These are phyloP conservation scores for Ceratobasidium theobromae DNA, from an alignment of 1,284 basidiomycete genomes.

Conservation along the genomic window DNA sequence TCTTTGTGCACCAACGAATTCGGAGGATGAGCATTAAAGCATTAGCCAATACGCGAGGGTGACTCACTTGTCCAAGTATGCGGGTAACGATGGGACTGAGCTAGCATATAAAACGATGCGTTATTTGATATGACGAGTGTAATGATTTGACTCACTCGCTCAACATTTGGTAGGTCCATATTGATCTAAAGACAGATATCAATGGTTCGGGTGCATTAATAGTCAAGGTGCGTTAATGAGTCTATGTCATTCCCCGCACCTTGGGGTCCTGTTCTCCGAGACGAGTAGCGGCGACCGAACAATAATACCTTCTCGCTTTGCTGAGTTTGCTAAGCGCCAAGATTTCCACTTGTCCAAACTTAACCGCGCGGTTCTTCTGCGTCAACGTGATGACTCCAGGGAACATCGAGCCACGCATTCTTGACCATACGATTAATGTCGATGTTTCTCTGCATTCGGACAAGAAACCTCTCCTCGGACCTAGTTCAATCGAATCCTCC, in stretches of 20 bases:
- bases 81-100: slow-evolving; percentile 64
- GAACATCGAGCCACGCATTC: background rate
- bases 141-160: background rate
- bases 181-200: background rate
- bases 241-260: slow-evolving; percentile 9
- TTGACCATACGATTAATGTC: no score
- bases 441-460: no score
- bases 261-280: background rate
- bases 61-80: slow-evolving; percentile 67
- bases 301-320: background rate
- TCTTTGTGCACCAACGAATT: slow-evolving; percentile 59
- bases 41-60: background rate
- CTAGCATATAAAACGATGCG: slow-evolving; percentile 44
- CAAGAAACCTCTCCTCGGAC: no score
- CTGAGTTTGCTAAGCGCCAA: slow-evolving; percentile 30
- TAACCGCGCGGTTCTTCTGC: background rate
- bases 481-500: no score
- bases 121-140: background rate
- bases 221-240: background rate
- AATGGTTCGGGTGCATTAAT: no score
- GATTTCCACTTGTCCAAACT: no score
- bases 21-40: background rate
- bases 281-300: no score
- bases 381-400: slow-evolving; percentile 23
- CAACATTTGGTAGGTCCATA: slow-evolving; percentile 19